These are phyloP conservation scores for Datisca glomerata DNA, from an alignment of 306 rosid genomes.

Conservation along the genomic window DNA sequence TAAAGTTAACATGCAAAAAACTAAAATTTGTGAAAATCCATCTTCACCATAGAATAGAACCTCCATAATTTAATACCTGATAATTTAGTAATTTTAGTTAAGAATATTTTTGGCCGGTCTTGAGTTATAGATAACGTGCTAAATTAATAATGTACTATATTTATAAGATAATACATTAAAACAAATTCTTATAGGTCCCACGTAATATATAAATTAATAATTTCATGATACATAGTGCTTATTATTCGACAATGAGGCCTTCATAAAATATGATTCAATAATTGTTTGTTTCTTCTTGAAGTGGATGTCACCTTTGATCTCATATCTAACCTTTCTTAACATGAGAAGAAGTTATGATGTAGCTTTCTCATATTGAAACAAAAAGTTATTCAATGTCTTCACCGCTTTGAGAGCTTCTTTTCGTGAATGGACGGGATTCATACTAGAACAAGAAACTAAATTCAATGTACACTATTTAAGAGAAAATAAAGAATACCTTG, in stretches of 20 bases:
- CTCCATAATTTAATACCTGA: too few relatives aligned
- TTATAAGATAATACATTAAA: neutral
- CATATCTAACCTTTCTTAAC: neutral
- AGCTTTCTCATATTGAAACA: neutral
- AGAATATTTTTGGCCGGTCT: neutral
- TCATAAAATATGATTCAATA: too few relatives aligned
- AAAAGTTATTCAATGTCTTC: neutral
- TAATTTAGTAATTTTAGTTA: too few relatives aligned
- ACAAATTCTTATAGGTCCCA: neutral
- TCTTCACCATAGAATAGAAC: neutral
- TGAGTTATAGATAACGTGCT: neutral
- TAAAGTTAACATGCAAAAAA: too few relatives aligned
- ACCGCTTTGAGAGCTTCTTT: neutral
- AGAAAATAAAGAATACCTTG: too few relatives aligned
- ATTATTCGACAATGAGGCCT: too few relatives aligned
- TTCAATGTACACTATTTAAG: too few relatives aligned
- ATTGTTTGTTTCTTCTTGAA: too few relatives aligned
- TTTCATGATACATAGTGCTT: neutral
- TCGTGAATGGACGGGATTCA: too few relatives aligned
- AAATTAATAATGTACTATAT: neutral
- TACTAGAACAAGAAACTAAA: too few relatives aligned
- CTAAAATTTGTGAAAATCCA: too few relatives aligned
- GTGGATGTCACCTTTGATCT: neutral
- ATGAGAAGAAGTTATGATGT: neutral
- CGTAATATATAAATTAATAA: too few relatives aligned